These are phyloP conservation scores for Biancaea sappan DNA, from an alignment of 306 rosid genomes.

Conservation along the genomic window DNA sequence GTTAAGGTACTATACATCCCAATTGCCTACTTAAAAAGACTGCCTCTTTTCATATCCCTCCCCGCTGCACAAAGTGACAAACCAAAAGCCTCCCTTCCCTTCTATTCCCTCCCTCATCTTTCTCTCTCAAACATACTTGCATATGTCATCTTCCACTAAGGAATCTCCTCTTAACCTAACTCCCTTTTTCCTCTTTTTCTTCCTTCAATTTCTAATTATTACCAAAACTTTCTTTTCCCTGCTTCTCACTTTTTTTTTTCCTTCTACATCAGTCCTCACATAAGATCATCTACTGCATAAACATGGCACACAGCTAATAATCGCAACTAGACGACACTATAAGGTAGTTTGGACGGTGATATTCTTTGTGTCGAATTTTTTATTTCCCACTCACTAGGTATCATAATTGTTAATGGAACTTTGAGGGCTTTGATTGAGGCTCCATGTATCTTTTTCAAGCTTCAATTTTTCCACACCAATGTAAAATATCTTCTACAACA, in stretches of 20 bases:
- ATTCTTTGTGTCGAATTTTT: background rate
- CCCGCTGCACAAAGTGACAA: slow-evolving; percentile 70
- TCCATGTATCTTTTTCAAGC: background rate
- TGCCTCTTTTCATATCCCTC: slow-evolving; percentile 51
- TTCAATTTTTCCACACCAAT: background rate
- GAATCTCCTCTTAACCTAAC: slow-evolving; percentile 62
- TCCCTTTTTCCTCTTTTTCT: slow-evolving; percentile 59
- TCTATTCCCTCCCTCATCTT: slow-evolving; percentile 51
- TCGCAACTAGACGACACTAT: background rate
- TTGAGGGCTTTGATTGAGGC: background rate
- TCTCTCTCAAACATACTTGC: slow-evolving; percentile 55
- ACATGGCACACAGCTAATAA: background rate
- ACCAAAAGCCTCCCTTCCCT: slow-evolving; percentile 60
- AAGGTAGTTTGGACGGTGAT: slow-evolving; percentile 18
- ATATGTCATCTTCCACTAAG: slow-evolving; percentile 82
- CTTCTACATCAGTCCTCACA: slow-evolving; percentile 49
- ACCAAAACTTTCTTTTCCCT: slow-evolving; percentile 56
- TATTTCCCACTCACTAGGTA: background rate
- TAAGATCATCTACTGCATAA: slow-evolving; percentile 26
- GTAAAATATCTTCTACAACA: background rate
- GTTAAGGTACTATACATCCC: slow-evolving; percentile 78
- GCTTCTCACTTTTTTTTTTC: slow-evolving; percentile 45
- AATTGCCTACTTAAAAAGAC: slow-evolving; percentile 81
- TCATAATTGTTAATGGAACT: background rate
- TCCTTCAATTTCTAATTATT: slow-evolving; percentile 60